Evolutionary conservation across 2,329 filamentous ascomycete species (phyloP), one percentile per base, ranked within the genome.

Genomic region (Colletotrichum liriopes): DNA sequence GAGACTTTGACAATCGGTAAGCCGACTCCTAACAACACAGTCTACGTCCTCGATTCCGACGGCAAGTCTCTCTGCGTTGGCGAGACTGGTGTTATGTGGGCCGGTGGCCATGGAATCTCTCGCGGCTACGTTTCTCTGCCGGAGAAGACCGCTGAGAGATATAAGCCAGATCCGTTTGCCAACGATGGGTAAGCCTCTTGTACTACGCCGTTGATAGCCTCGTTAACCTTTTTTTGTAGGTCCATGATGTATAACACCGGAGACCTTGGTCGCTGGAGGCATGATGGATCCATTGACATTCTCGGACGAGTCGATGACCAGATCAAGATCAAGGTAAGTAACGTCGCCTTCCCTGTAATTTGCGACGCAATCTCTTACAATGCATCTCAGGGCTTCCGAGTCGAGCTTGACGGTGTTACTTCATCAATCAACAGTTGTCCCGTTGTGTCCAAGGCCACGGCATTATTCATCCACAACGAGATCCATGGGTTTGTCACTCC

Each of bases 191-290:
- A 80, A 77, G 83, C 74, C 16, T 26, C 2, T 5, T 26, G 0
- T 3, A 20, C 2, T 4, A 0, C 5, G 5, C 5, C 1, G n/a
- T 0, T 6, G 0, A 8, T 0, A n/a, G n/a, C 1, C 37, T 35
- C 0, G 37, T 7, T 54, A 20, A 43, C 5, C 8, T 18, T n/a
- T 18, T 11, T 14, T 26, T 26, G 6, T 54, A 86, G 84, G 1
- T 81, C 80, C 2, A 81, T 81, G 74, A 90, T 91, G 86, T 91
- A 89, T 79, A 88, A 89, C 75, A 91, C 89, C 2, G 89, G 89
- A 2, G 89, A 91, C 74, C 82, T 91, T 35, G 88, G 86, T n/a
- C 82, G 83, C 8, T 91, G 89, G 88, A 82, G 82, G 52, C 76
- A 81, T 2, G 85, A 89, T 74, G 89, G 89, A 9, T 84, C 82